These are phyloP conservation scores for Boeremia lycopersici DNA, from an alignment of 2,329 filamentous ascomycete species.

Conservation along the genomic window DNA sequence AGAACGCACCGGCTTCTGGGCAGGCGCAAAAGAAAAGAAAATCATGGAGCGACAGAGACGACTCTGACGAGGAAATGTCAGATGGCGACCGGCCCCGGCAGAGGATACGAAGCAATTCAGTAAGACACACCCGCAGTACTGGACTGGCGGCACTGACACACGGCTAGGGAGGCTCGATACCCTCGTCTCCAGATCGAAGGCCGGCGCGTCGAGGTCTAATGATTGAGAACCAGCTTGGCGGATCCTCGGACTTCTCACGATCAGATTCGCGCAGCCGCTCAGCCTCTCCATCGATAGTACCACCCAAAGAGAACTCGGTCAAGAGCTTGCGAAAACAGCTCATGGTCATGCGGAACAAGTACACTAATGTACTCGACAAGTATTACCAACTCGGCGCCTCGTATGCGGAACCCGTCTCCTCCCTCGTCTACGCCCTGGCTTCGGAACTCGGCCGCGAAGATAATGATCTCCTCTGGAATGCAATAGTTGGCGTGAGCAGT, in stretches of 20 bases:
- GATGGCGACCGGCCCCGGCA: slow-evolving; percentile 78
- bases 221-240: slow-evolving; percentile 36
- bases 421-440: slow-evolving; percentile 90
- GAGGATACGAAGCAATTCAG: slow-evolving; percentile 85
- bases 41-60: slow-evolving; percentile 63
- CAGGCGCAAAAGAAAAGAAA: slow-evolving; percentile 49
- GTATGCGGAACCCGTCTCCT: slow-evolving; percentile 93
- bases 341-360: slow-evolving; percentile 74
- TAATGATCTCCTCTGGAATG: slow-evolving; percentile 93
- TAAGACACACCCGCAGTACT: slow-evolving; percentile 51
- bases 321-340: slow-evolving; percentile 74
- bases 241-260: slow-evolving; percentile 49
- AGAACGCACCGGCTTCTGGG: slow-evolving; percentile 42
- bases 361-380: slow-evolving; percentile 75
- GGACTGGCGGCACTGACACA: slow-evolving; percentile 9
- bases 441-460: slow-evolving; percentile 95
- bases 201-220: slow-evolving; percentile 65
- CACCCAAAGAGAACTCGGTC: slow-evolving; percentile 68
- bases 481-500: slow-evolving; percentile 93
- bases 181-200: slow-evolving; percentile 68
- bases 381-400: slow-evolving; percentile 90
- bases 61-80: slow-evolving; percentile 65
- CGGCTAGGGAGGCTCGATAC: slow-evolving; percentile 61
- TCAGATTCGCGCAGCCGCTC: slow-evolving; percentile 49
- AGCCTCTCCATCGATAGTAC: slow-evolving; percentile 39